Evolutionary conservation across 1,284 basidiomycete species (phyloP).

Genomic region (Malassezia pachydermatis): DNA sequence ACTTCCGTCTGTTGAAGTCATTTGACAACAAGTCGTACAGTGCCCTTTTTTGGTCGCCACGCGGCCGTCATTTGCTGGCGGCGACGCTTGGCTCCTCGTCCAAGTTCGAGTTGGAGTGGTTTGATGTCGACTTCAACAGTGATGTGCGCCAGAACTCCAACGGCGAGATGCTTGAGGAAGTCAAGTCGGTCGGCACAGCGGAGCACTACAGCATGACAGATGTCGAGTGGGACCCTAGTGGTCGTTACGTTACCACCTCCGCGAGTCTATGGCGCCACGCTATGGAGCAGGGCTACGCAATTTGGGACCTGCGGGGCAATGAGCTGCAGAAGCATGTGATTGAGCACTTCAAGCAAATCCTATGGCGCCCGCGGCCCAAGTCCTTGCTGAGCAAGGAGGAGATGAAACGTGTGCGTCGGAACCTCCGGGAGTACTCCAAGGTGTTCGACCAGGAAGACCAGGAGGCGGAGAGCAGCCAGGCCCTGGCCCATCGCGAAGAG

Average conservation of each 20-base stretch:
- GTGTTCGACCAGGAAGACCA: constrained; percentile 94
- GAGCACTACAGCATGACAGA: constrained; percentile 98
- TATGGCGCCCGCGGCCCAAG: constrained; percentile 89
- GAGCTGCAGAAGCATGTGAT: constrained; percentile 77
- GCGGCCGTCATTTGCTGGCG: constrained; percentile 86
- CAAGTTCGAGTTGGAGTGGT: constrained; percentile 97
- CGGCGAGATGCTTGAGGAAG: constrained; percentile 63
- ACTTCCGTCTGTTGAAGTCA: constrained; percentile 78
- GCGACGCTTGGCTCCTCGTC: constrained; percentile 87
- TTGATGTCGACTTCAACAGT: constrained; percentile 88
- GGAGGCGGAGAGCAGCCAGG: constrained; percentile 84
- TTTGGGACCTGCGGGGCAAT: constrained; percentile 96
- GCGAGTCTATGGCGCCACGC: constrained; percentile 92
- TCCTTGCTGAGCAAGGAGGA: constrained; percentile 79
- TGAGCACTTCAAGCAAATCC: constrained; percentile 96
- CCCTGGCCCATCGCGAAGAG: constrained; percentile 80
- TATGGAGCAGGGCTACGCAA: constrained; percentile 88
- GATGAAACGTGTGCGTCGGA: constrained; percentile 76
- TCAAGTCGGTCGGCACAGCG: constrained; percentile 70
- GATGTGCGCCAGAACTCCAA: constrained; percentile 55
- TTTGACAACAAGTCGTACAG: constrained; percentile 81
- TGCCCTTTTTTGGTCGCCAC: constrained; percentile 92
- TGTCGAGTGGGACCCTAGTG: constrained; percentile 95
- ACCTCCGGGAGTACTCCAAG: constrained; percentile 81
- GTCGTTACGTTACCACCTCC: constrained; percentile 82